Base-by-base conservation (phyloP, 2,329 filamentous ascomycete genomes). In the Chalaropsis thielavioides region DNA sequence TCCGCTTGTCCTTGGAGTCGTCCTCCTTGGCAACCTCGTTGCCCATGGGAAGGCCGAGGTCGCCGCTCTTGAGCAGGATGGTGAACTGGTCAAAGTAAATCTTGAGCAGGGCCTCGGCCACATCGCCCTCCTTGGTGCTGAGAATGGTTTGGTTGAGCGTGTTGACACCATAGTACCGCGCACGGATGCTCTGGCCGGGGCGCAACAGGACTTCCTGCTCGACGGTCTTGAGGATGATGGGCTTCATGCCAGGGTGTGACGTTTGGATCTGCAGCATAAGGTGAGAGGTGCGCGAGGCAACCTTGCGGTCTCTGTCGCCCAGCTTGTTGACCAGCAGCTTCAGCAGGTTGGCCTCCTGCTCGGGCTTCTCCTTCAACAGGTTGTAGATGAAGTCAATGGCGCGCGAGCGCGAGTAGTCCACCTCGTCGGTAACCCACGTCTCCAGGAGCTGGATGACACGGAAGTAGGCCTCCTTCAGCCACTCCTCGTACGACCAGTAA, bases 131-230 rank as follows among this genome's bases (percentile, higher is more conserved):
- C 71, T 88, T 94, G 64, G 77, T 83, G 74, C 89, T 95, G 61
- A 99, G 76, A 61, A 97, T 92, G 0, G 92, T 97, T 76, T 99
- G 95, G 73, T 99, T 99, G 61, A 99, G 80, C 0, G 94, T 97
- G 73, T 96, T 96, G 73, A 96, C 86, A 41, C 90, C 92, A 74
- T 96, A 96, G 76, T 99, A 99, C 73, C 90, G 95, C 49, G 92
- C 90, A 70, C 95, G 89, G 43, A 87, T 80, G 71, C 85, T 92
- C 74, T 97, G 94, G 11, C 90, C 89, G 0, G 92, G 89, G 63
- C 90, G 85, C 72, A 96, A 88, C 24, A 99, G 78, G 59, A 95
- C 82, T 70, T 97, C 92, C 64, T 88, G 86, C 74, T 99, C 92
- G 54, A 99, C 85, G 10, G 86, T 84, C 68, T 84, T 86, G 69